Base-by-base conservation (phyloP, 1,139 yeast genomes). In the Pichia terricola region DNA sequence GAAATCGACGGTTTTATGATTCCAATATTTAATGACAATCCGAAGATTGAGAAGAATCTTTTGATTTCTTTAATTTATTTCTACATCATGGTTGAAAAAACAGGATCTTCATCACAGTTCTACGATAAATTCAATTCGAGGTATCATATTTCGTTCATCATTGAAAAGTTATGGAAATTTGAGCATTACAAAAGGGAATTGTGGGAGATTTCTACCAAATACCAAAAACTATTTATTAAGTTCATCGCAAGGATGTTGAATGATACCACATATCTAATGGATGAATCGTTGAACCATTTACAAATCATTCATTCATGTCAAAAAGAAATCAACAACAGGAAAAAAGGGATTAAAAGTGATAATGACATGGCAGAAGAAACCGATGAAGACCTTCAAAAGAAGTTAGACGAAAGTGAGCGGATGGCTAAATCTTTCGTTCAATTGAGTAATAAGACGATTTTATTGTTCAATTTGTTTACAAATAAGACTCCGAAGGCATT, bases 51-150 rank as follows among this genome's bases (percentile, higher is more conserved):
- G 38, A 70, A 80, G 40, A 79, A 89, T 58, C 62, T 94, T 46
- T 68, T 91, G 47, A 89, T 86, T 56, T 83, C 95, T 0, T 70
- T 91, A 48, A 73, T 91, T 65, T 94, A 87, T 57, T 84, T 88
- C 53, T 91, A 91, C 61, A 95, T 91, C 37, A 88, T 86, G 73
- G 91, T 89, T 45, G 99, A 91, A 61, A 87, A 86, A 59, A 94
- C 98, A 0, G 98, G 98, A 6, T 84, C 96, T 3, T 81, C 94
- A 5, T 81, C 95, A 0, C 98, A 91, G 63, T 91, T 91, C 61
- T 91, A 91, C 62, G 99, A 91, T 64, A 91, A 91, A 63, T 91
- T 94, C 67, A 89, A 87, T 63, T 78, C 87, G 41, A 75, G 98
- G 61, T 91, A 79, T 62, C 83, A 87, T 60, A 86, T 89, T 39